Evolutionary conservation across 2,329 filamentous ascomycete genomes (phyloP), one percentile per base, ranked within the genome.

Genomic region (Penicillium sp.): DNA sequence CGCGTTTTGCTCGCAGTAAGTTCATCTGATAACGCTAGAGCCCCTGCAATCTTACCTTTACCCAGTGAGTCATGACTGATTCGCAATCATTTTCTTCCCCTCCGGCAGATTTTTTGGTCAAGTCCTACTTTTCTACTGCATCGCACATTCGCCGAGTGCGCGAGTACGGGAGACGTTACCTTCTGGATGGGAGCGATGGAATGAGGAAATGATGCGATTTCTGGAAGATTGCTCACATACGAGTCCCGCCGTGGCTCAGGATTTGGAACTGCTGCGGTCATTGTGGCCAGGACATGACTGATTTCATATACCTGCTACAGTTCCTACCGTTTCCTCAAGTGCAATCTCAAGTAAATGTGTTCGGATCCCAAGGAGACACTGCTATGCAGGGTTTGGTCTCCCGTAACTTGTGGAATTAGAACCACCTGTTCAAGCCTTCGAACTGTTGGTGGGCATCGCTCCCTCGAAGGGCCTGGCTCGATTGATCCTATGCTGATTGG

Each of bases 71-170:
- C 12, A 18, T 32, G 11, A 5, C 12, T 12, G 4, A 32, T 11
- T 7, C 11, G 29, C 29, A 3, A 32, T 11, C 29, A 7, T 32
- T 5, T 32, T 5, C 29, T 11, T 3, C 3, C 29, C 8, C 29
- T 7, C 11, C 29, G 29, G 2, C 29, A 69, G 66, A 39, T 70
- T 72, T 54, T 72, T 72, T 50, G 69, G 69, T 18, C 69, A 72
- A 51, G 58, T 72, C 26, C 62, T 72, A 29, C 62, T 72, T 25
- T 72, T 72, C 51, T 67, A 71, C 48, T 70, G 68, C 43, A 68
- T 72, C 42, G 63, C 68, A 2, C 63, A 69, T 38, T 71, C 68
- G 3, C 57, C 66, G 0, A 63, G 67, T 48, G 28, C 57, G 0
- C 62, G 66, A 6, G 51, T 72, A 3, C 62, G 67, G 2, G 62